Evolutionary conservation across 176 grass and related monocot species (phyloP).

Genomic region (Leersia perrieri): DNA sequence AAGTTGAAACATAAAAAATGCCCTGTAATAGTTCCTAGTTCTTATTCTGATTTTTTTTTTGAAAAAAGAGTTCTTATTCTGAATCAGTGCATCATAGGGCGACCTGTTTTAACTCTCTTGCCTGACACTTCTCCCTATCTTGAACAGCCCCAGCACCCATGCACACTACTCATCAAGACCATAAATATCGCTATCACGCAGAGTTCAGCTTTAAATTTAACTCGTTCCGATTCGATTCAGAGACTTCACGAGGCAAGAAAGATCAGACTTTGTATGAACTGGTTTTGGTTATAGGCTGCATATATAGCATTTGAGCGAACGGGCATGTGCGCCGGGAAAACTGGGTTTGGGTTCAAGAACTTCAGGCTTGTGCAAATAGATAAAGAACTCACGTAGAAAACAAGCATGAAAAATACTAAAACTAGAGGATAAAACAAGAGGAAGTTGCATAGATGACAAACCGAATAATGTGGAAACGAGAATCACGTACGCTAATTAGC

Average conservation of each 20-base stretch:
- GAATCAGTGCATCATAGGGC: too few relatives aligned
- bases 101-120: too few relatives aligned
- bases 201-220: background rate
- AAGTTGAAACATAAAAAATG: background rate
- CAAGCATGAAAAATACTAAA: background rate
- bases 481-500: slow-evolving; percentile 20
- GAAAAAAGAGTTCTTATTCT: too few relatives aligned
- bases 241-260: background rate
- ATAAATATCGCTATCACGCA: background rate
- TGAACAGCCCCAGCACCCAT: too few relatives aligned
- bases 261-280: background rate
- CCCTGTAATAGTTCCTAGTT: too few relatives aligned
- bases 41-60: too few relatives aligned
- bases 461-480: background rate
- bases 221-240: background rate
- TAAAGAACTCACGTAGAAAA: background rate
- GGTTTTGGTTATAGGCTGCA: background rate
- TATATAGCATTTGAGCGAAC: background rate
- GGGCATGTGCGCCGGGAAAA: background rate
- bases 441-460: background rate
- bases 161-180: too few relatives aligned
- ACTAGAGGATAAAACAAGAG: background rate
- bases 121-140: background rate
- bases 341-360: background rate
- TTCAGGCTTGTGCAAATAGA: background rate